Evolutionary conservation across 2,329 filamentous ascomycete genomes (phyloP).

Genomic region (Mollisia scopiformis): DNA sequence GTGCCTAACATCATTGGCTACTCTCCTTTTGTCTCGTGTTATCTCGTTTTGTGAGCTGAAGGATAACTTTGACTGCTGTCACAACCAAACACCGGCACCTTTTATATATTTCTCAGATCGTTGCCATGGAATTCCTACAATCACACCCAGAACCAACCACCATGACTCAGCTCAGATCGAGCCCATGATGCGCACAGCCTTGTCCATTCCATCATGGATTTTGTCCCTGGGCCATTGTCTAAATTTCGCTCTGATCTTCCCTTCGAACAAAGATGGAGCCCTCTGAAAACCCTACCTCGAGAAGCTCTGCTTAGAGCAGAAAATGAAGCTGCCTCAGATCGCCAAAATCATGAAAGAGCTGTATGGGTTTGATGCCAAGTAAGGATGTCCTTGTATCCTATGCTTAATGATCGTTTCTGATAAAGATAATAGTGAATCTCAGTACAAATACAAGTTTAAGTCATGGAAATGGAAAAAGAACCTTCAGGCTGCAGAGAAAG

Average conservation of each 20-base stretch:
- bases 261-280: slow-evolving; percentile 2
- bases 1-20: no score
- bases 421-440: not conserved
- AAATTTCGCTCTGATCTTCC: slow-evolving; percentile 2
- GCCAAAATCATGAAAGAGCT: not conserved
- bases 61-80: no score
- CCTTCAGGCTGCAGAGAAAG: not conserved
- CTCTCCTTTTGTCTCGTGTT: no score
- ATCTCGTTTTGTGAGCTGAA: no score
- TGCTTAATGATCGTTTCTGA: not conserved
- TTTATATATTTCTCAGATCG: no score
- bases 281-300: not conserved
- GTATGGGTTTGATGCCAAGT: slow-evolving; percentile 3
- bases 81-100: no score
- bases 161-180: no score
- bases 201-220: no score
- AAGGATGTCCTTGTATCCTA: not conserved
- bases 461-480: not conserved
- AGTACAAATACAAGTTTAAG: slow-evolving; percentile 6
- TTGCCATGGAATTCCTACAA: no score
- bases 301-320: not conserved
- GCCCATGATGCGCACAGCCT: no score
- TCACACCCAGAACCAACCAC: no score
- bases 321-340: not conserved
- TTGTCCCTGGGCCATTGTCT: not conserved